Base-by-base conservation (phyloP, 352 stramenopile species). In the Pythium chondricola region DNA sequence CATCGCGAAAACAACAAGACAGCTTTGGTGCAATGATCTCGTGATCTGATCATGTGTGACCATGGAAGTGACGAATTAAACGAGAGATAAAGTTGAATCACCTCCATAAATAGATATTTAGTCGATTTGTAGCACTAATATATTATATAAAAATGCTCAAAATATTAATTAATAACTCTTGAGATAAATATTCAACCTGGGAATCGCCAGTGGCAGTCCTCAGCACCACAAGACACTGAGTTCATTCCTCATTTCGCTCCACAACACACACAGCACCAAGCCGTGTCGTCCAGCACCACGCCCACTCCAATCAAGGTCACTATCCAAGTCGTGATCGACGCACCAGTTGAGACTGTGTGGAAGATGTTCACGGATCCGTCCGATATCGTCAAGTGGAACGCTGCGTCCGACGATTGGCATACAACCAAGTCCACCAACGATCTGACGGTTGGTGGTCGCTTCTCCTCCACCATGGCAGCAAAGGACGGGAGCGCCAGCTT, bases 381-480 rank as follows among this genome's bases (percentile, higher is more conserved):
- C 22, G 24, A 56, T 21, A 56, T 56, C 18, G 41, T 56, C 21
- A 21, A 56, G 41, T 56, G 48, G 48, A 56, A 56, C 29, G 48
- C 48, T 1, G 48, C 48, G 13, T 56, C 48, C 16, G 48, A 56
- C 48, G 48, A 56, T 17, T 56, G 48, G 48, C 48, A 56, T 40
- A 56, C 48, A 5, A 56, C 48, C 16, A 37, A 40, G 30, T 21
- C 48, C 7, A 49, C 48, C 3, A 49, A 49, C 32, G 48, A 56
- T 22, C 48, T 56, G 17, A 27, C 13, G 6, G 25, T 49, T n/a
- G 48, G 48, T 9, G 48, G 48, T 11, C 29, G 31, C n/a, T 56
- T 56, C 41, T 56, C 48, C 0, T 56, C 38, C 3, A 43, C 21
- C 7, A 56, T 56, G 48, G 48, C 48, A n/a, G 48, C 48, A 1